Conservation (phyloP, 768 basidiomycete species). For the Lactarius sanguifluus region DNA sequence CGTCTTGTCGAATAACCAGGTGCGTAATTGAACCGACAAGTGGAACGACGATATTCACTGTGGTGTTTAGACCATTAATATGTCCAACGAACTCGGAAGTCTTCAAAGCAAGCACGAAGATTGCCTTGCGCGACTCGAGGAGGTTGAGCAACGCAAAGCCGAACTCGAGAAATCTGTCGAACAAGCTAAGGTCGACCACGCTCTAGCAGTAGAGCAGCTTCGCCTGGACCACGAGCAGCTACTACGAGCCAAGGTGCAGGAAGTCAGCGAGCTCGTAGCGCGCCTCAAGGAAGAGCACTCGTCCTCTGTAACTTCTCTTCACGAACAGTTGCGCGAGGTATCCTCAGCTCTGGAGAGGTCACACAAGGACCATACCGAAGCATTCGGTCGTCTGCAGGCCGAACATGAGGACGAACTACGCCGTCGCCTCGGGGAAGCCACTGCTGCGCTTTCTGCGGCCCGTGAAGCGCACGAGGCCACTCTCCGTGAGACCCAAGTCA, state of each 20-base stretch:
- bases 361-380: slow-evolving; percentile 57
- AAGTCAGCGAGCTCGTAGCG: slow-evolving; percentile 44
- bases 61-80: slow-evolving; percentile 64
- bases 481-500: slow-evolving; percentile 49
- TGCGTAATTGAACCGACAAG: slow-evolving; percentile 36
- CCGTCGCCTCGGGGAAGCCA: slow-evolving; percentile 55
- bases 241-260: slow-evolving; percentile 43
- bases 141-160: slow-evolving; percentile 55
- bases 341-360: slow-evolving; percentile 36
- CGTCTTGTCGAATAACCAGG: slow-evolving; percentile 83
- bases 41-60: slow-evolving; percentile 13
- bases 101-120: slow-evolving; percentile 62
- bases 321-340: slow-evolving; percentile 36
- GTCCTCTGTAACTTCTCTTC: slow-evolving; percentile 36
- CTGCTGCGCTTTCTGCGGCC: slow-evolving; percentile 46
- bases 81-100: slow-evolving; percentile 83
- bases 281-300: slow-evolving; percentile 54
- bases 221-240: slow-evolving; percentile 46
- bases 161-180: slow-evolving; percentile 52
- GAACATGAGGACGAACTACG: slow-evolving; percentile 45
- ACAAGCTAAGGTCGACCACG: slow-evolving; percentile 51
- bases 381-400: slow-evolving; percentile 54
- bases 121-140: slow-evolving; percentile 52
- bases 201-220: slow-evolving; percentile 48
- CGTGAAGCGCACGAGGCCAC: slow-evolving; percentile 52